A percentile compares a stretch with the other conserved stretches of the same genome.
These are phyloP conservation scores for Collybia nuda DNA, from an alignment of 768 basidiomycete species.

Conservation along the genomic window DNA sequence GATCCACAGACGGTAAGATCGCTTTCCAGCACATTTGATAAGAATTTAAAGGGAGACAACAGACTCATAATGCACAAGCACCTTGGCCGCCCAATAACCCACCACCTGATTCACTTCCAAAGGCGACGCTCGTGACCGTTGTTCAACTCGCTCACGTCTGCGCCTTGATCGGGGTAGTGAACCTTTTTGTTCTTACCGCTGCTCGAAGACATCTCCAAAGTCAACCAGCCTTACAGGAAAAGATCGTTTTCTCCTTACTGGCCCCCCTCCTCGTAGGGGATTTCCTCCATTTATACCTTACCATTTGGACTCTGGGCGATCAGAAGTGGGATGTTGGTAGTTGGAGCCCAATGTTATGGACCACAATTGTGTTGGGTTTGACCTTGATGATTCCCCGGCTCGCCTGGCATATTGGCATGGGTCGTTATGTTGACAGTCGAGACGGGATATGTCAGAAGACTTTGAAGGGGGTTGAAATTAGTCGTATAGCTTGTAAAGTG, in stretches of 20 bases:
- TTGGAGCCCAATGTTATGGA: slow-evolving; percentile 74
- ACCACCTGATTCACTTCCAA: slow-evolving; percentile 52
- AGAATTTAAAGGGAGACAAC: slow-evolving; percentile 7
- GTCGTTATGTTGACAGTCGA: slow-evolving; percentile 67
- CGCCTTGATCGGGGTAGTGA: slow-evolving; percentile 69
- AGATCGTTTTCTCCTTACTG: slow-evolving; percentile 61
- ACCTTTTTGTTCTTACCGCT: slow-evolving; percentile 63
- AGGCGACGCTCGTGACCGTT: slow-evolving; percentile 66
- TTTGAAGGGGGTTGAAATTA: slow-evolving; percentile 3
- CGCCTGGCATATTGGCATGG: slow-evolving; percentile 75
- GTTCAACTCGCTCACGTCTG: slow-evolving; percentile 79
- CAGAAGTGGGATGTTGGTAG: slow-evolving; percentile 56
- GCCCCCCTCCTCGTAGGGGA: slow-evolving; percentile 72
- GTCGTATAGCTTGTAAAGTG: background rate
- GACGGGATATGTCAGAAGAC: slow-evolving; percentile 39
- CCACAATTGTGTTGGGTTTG: slow-evolving; percentile 61
- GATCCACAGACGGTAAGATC: slow-evolving; percentile 62
- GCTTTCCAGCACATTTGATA: slow-evolving; percentile 1
- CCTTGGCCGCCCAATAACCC: slow-evolving; percentile 57
- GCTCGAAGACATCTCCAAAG: slow-evolving; percentile 57
- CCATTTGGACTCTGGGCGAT: slow-evolving; percentile 77
- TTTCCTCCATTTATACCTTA: slow-evolving; percentile 62
- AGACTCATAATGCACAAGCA: slow-evolving; percentile 77
- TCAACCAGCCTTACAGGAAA: slow-evolving; percentile 69
- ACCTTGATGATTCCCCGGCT: slow-evolving; percentile 68